Evolutionary conservation across 192 early-diverging fungal genomes (phyloP).

Genomic region (Entrophospora sp.): DNA sequence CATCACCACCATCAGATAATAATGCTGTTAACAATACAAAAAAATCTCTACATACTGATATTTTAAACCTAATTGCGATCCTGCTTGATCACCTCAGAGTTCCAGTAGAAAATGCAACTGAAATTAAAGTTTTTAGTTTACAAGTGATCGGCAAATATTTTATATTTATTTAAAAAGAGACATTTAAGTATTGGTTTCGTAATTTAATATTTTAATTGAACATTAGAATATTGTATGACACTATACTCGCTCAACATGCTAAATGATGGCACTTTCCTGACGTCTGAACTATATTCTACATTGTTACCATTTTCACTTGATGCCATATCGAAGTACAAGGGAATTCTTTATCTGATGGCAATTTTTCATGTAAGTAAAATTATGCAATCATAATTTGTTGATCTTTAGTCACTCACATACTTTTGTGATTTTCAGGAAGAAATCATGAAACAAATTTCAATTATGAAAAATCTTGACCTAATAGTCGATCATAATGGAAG

Average conservation of each 20-base stretch:
- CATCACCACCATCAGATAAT: not conserved
- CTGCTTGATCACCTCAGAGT: not conserved
- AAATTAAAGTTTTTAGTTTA: constrained; percentile 21
- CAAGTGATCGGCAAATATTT: constrained; percentile 8
- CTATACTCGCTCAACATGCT: constrained; percentile 14
- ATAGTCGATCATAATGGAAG: not conserved
- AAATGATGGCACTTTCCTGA: constrained; percentile 14
- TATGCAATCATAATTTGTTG: not conserved
- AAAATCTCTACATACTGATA: constrained; percentile 17
- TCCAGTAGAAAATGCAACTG: not conserved
- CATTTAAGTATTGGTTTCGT: not conserved
- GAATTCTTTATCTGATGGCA: constrained; percentile 10
- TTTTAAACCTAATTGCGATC: constrained; percentile 10
- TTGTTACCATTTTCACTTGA: constrained; percentile 16
- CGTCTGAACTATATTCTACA: constrained; percentile 16
- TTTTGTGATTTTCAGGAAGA: not conserved
- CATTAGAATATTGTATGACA: constrained; percentile 20
- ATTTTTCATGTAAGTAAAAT: constrained; percentile 19
- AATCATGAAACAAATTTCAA: constrained; percentile 1
- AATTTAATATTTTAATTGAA: constrained; percentile 11
- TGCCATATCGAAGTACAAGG: constrained; percentile 15
- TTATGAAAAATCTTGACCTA: not conserved
- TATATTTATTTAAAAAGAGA: not conserved
- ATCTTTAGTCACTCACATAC: not conserved
- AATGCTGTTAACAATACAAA: constrained; percentile 1